phyloP scores from a whole-genome alignment of 176 grass and related monocot species.

The Avena insularis region DNA sequence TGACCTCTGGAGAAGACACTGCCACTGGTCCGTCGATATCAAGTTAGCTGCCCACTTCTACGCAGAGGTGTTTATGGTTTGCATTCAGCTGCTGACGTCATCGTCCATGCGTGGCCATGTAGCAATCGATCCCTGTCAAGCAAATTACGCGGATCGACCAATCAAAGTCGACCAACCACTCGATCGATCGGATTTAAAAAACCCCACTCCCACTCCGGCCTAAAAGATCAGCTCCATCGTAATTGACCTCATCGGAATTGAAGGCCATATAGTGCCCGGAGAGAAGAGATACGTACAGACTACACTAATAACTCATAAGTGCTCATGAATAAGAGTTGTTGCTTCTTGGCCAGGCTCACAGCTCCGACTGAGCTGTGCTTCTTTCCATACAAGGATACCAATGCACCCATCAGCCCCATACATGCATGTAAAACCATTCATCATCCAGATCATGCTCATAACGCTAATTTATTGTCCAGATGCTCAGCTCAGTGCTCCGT shows the following conservation, averaged over 20 bases:
- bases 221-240: constrained; percentile 51
- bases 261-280: constrained; percentile 50
- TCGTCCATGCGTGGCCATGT: neutral
- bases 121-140: constrained; percentile 30
- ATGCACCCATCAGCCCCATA: neutral
- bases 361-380: constrained; percentile 39
- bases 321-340: constrained; percentile 54
- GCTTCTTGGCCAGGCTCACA: constrained; percentile 47
- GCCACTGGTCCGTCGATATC: neutral
- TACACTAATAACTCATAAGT: constrained; percentile 24
- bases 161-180: constrained; percentile 57
- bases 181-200: neutral
- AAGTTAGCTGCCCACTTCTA: neutral
- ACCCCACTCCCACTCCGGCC: neutral
- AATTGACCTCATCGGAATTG: constrained; percentile 48
- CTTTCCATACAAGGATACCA: constrained; percentile 15
- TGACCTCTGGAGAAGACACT: constrained; percentile 17
- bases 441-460: neutral
- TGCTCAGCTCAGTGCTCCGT: neutral
- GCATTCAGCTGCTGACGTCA: constrained; percentile 28
- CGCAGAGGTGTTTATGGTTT: neutral
- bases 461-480: neutral
- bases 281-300: constrained; percentile 32
- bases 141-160: constrained; percentile 21
- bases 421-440: neutral